phyloP scores from a whole-genome alignment of 306 rosid species.

The Vachellia collinsii region DNA sequence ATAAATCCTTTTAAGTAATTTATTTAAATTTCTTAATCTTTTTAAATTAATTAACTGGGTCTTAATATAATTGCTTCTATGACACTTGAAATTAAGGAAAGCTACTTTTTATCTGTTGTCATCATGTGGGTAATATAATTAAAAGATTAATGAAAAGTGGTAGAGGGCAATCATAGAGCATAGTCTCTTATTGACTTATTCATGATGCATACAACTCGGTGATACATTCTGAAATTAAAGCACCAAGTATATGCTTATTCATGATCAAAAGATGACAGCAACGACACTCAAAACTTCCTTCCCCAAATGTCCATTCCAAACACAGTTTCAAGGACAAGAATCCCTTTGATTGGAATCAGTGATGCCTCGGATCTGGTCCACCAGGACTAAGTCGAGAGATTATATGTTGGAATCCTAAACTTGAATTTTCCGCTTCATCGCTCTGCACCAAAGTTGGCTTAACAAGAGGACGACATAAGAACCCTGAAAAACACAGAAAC shows the following conservation, averaged over 20 bases:
- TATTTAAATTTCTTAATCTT: too few relatives aligned
- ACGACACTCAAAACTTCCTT: neutral
- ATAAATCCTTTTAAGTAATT: too few relatives aligned
- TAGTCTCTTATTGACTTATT: neutral
- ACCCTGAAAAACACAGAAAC: constrained; percentile 1
- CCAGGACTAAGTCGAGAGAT: constrained; percentile 32
- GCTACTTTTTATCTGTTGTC: neutral
- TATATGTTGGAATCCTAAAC: constrained; percentile 8
- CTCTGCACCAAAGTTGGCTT: neutral
- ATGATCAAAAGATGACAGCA: neutral
- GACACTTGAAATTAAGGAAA: too few relatives aligned
- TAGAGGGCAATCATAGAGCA: neutral
- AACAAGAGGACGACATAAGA: constrained; percentile 17
- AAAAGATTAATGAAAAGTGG: neutral
- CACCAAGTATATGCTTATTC: neutral
- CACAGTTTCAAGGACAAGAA: neutral
- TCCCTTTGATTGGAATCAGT: neutral
- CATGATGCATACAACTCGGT: neutral
- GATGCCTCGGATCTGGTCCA: constrained; percentile 46
- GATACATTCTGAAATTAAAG: neutral
- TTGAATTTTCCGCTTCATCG: constrained; percentile 3
- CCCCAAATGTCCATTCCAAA: neutral
- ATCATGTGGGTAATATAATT: neutral
- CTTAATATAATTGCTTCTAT: too few relatives aligned
- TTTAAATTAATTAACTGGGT: too few relatives aligned